Percentiles rank a stretch among this genome's conserved stretches.
These are phyloP conservation scores for Cyclotella kingstonii DNA, from an alignment of 108 stramenopile genomes.

Conservation along the genomic window DNA sequence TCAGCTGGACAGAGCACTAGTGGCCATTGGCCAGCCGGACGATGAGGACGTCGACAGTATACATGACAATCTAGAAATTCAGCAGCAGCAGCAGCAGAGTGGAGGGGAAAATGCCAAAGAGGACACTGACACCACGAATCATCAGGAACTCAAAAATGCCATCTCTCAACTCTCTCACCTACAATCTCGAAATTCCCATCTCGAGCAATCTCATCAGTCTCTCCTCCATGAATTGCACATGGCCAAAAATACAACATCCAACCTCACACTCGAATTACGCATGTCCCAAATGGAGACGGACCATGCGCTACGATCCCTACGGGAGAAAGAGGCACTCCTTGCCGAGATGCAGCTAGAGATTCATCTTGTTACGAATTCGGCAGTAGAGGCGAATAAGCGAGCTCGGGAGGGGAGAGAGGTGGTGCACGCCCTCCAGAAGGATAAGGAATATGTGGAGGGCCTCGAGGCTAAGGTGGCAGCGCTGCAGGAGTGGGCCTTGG, in stretches of 20 bases:
- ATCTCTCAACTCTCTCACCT: constrained; percentile 68
- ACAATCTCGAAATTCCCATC: constrained; percentile 62
- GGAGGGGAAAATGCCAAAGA: constrained; percentile 61
- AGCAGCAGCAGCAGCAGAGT: constrained; percentile 34
- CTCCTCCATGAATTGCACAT: constrained; percentile 54
- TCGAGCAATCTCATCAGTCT: constrained; percentile 68
- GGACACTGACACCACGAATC: constrained; percentile 26
- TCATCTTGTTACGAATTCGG: constrained; percentile 72
- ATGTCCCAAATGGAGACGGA: constrained; percentile 88
- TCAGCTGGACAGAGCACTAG: constrained; percentile 79
- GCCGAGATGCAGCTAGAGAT: constrained; percentile 89
- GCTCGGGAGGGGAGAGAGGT: constrained; percentile 74
- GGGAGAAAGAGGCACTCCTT: constrained; percentile 66
- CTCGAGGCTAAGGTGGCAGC: constrained; percentile 79
- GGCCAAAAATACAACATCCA: constrained; percentile 41
- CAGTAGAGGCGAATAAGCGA: constrained; percentile 62
- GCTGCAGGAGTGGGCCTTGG: constrained; percentile 85
- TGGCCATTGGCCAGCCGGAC: constrained; percentile 42
- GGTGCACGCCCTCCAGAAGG: constrained; percentile 59
- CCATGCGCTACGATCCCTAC: constrained; percentile 58
- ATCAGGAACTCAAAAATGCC: constrained; percentile 73
- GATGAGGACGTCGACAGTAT: too few relatives aligned
- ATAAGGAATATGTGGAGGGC: constrained; percentile 67
- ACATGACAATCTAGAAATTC: too few relatives aligned
- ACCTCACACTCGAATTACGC: constrained; percentile 71